A percentile compares a stretch with the other conserved stretches of the same genome.
These are phyloP conservation scores for Raphanus sativus DNA, from an alignment of 345 rosid genomes.

Conservation along the genomic window DNA sequence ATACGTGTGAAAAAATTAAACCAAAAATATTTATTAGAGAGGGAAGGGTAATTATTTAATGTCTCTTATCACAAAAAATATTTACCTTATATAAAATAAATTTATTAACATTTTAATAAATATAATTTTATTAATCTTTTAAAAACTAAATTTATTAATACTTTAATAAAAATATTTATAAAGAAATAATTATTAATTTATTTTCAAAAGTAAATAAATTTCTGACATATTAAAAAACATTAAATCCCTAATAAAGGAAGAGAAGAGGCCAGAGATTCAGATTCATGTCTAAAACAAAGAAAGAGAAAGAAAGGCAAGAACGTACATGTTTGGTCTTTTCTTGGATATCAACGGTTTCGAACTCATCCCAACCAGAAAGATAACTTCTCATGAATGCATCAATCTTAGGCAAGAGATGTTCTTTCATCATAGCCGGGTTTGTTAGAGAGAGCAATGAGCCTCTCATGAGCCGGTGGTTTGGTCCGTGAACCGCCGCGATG, in stretches of 20 bases:
- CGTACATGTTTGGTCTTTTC: constrained; percentile 82
- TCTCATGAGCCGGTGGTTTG: constrained; percentile 83
- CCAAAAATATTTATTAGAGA: neutral
- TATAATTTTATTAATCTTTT: neutral
- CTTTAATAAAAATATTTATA: too few relatives aligned
- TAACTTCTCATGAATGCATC: constrained; percentile 85
- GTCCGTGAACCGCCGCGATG: constrained; percentile 95
- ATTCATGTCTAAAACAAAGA: constrained; percentile 23
- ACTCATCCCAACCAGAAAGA: constrained; percentile 61
- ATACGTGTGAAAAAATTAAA: neutral
- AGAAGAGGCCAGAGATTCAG: constrained; percentile 29
- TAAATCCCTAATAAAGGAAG: constrained; percentile 7
- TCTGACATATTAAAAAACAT: constrained; percentile 14
- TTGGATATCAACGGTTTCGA: constrained; percentile 64
- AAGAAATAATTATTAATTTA: too few relatives aligned
- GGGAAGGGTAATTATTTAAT: neutral
- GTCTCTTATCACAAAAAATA: neutral
- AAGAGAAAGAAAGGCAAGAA: constrained; percentile 8
- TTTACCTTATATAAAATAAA: neutral
- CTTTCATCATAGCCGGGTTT: constrained; percentile 73
- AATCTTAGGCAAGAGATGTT: constrained; percentile 73
- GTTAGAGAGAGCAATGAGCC: constrained; percentile 72
- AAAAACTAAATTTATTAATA: neutral
- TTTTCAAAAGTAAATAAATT: neutral
- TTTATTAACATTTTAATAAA: too few relatives aligned